Evolutionary conservation across 139 green algal genomes (phyloP).

Genomic region (Micractinium conductrix): DNA sequence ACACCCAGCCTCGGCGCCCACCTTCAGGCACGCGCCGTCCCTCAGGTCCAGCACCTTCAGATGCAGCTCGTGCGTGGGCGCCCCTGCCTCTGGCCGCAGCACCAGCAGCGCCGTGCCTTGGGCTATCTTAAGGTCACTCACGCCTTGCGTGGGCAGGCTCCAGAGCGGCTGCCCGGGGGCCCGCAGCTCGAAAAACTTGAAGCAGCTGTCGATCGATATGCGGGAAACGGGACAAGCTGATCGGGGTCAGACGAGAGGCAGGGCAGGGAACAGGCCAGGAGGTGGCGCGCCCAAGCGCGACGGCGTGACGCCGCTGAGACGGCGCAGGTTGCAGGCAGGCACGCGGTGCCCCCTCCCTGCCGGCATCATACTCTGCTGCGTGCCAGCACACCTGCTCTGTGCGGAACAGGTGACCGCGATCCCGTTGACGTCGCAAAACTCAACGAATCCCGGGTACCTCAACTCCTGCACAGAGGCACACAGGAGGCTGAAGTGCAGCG

Average conservation of each 20-base stretch:
- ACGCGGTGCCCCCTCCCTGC: neutral
- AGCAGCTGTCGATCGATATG: neutral
- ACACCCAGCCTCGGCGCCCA: neutral
- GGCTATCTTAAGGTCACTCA: slow-evolving; percentile 6
- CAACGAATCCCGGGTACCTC: no score
- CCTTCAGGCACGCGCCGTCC: neutral
- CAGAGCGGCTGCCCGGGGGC: neutral
- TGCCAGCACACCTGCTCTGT: neutral
- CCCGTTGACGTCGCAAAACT: slow-evolving; percentile 69
- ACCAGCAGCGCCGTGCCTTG: neutral
- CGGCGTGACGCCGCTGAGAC: neutral
- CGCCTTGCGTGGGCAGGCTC: neutral
- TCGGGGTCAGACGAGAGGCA: neutral
- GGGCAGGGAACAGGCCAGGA: neutral
- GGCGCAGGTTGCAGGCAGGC: neutral
- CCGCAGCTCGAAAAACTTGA: slow-evolving; percentile 9
- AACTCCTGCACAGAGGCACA: slow-evolving; percentile 8
- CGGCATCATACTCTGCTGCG: neutral
- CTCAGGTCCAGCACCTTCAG: slow-evolving; percentile 13
- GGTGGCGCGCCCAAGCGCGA: neutral
- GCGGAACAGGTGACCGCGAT: slow-evolving; percentile 65
- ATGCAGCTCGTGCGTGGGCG: neutral
- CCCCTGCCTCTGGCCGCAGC: neutral
- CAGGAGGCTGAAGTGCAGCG: no score
- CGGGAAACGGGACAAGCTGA: neutral